Conservation (phyloP, 2,329 filamentous ascomycete species). For the Blastomyces emzantsi region DNA sequence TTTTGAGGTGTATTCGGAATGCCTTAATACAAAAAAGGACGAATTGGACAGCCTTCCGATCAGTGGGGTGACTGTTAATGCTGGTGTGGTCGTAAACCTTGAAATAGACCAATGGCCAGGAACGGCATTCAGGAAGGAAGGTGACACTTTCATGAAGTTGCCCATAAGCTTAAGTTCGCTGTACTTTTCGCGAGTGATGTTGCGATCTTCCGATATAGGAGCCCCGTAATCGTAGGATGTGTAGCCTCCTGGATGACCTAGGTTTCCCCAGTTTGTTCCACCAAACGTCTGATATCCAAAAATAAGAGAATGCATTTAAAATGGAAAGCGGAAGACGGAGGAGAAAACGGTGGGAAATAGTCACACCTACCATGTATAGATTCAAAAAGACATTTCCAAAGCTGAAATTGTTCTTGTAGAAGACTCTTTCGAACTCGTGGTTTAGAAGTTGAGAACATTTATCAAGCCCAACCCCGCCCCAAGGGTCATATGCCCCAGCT, state of each 20-base stretch:
- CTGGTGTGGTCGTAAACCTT: constrained; percentile 43
- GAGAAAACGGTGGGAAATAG: too few relatives aligned
- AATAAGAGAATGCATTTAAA: background rate
- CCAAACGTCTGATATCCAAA: constrained; percentile 48
- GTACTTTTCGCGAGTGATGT: constrained; percentile 64
- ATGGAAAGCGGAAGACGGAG: too few relatives aligned
- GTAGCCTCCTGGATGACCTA: constrained; percentile 59
- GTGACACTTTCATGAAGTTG: constrained; percentile 65
- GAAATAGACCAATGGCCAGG: constrained; percentile 41
- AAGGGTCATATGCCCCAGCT: constrained; percentile 63
- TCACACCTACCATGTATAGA: constrained; percentile 54
- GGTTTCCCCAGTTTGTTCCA: constrained; percentile 76
- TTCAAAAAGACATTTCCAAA: constrained; percentile 60
- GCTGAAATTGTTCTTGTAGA: constrained; percentile 67
- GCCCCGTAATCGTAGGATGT: constrained; percentile 55
- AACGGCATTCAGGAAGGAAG: constrained; percentile 55
- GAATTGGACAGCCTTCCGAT: constrained; percentile 45
- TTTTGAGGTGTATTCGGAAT: constrained; percentile 54
- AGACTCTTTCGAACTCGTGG: constrained; percentile 66
- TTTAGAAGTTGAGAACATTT: constrained; percentile 58
- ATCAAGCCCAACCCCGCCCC: constrained; percentile 62
- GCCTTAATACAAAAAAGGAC: constrained; percentile 59
- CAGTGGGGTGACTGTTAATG: constrained; percentile 53
- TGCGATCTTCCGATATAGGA: constrained; percentile 59
- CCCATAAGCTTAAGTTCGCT: constrained; percentile 67